Conservation (phyloP, 129 eudicot genomes). For the Apium graveolens region DNA sequence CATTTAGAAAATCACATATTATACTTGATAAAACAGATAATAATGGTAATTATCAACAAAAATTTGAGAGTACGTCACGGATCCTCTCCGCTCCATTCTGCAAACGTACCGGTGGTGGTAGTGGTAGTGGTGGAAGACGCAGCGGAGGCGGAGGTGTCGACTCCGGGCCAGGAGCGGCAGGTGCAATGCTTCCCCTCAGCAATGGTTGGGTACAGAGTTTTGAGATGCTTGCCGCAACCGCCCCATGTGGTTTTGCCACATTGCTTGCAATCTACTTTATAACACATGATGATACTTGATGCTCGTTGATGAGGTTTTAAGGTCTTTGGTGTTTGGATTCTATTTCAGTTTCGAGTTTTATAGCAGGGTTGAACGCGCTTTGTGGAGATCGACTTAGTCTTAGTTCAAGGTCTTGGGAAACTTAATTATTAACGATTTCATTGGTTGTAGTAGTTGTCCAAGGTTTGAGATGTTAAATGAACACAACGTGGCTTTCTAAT, state of each 20-base stretch:
- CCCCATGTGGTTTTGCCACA: constrained; percentile 66
- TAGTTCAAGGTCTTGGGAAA: background rate
- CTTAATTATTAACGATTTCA: constrained; percentile 4
- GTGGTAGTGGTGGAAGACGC: constrained; percentile 16
- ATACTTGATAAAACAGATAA: background rate
- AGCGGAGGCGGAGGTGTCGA: constrained; percentile 33
- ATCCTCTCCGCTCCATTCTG: background rate
- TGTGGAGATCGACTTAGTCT: background rate
- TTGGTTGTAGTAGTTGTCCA: background rate
- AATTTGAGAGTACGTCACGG: background rate
- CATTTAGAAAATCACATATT: background rate
- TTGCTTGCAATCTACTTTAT: constrained; percentile 44
- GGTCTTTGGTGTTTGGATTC: background rate
- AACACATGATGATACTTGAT: constrained; percentile 39
- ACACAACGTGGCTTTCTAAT: background rate
- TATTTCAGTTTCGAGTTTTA: background rate
- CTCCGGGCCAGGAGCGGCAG: constrained; percentile 86
- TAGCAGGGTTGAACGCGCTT: background rate
- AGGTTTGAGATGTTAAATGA: background rate
- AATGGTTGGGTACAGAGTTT: constrained; percentile 38
- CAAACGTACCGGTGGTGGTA: background rate
- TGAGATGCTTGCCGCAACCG: constrained; percentile 68
- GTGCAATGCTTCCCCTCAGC: constrained; percentile 60
- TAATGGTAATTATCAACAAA: background rate
- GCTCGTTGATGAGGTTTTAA: background rate